Base-by-base conservation (phyloP, 2,329 filamentous ascomycete genomes). In the Domatiomyces globalis region DNA sequence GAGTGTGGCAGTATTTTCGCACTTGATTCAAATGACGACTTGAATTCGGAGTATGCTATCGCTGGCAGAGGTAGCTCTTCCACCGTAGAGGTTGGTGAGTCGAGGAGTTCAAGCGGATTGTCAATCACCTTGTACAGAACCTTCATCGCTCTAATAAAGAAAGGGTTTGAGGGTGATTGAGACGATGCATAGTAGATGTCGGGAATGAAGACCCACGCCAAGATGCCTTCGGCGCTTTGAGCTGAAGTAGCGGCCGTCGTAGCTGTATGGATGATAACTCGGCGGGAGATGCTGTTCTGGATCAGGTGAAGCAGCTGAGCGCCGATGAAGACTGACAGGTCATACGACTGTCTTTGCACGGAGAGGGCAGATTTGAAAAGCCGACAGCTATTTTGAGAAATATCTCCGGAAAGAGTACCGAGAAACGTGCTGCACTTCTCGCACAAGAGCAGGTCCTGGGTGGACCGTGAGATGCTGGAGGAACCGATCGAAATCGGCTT, bases 171-270 rank as follows among this genome's bases (percentile, higher is more conserved):
- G 4, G 12, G n/a, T 8, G 18, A 20, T 20, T 27, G 43, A 17
- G 71, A 73, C 8, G 70, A 74, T 1, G 78, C 78, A 56, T 79
- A 76, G 48, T 71, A 70, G 43, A 81, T 68, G 52, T 79, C 73
- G 0, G 77, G 76, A 6, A 79, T 78, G 64, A 82, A 81, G 50
- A 78, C 68, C 79, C 78, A 81, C 25, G 80, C 43, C 47, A 51
- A 43, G 20, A 60, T 52, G 43, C 51, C 50, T 50, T 20, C 49
- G 29, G 17, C 17, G 7, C 25, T 39, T 33, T 15, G 15, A 10
- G 15, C 33, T 39, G 18, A 22, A 17, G 51, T 43, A n/a, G 5
- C 54, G 50, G 33, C 49, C 43, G 49, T 45, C 43, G 62, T 57
- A 9, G 61, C 64, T 44, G 57, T 61, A 54, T 73, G 70, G 8